Percentiles rank a stretch among this genome's conserved stretches.
phyloP scores from a whole-genome alignment of 2,329 filamentous ascomycete genomes.

The Xylaria sp. region DNA sequence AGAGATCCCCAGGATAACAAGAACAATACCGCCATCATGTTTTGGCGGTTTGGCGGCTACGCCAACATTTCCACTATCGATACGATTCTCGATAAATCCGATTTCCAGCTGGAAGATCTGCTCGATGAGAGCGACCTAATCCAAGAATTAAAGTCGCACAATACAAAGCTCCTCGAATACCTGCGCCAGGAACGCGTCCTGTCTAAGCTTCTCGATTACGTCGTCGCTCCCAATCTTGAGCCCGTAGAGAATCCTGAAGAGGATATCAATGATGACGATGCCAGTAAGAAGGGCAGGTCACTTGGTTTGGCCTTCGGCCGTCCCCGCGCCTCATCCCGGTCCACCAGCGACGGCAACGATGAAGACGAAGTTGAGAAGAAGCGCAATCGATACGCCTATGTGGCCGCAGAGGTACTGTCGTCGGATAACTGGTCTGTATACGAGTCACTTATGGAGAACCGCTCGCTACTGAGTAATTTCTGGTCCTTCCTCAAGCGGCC shows the following conservation, averaged over 20 bases:
- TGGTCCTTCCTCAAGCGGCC: conserved; percentile 84
- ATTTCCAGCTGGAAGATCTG: conserved; percentile 91
- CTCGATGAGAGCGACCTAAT: conserved; percentile 95
- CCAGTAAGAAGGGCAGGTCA: conserved; percentile 36
- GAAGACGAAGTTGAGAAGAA: conserved; percentile 82
- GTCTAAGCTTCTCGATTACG: conserved; percentile 82
- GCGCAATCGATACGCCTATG: conserved; percentile 87
- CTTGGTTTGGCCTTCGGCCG: conserved; percentile 42
- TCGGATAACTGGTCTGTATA: conserved; percentile 97
- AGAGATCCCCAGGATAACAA: neutral
- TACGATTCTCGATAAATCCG: conserved; percentile 91
- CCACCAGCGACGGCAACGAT: conserved; percentile 45
- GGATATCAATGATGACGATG: conserved; percentile 40
- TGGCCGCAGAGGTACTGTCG: conserved; percentile 87
- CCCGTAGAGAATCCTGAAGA: conserved; percentile 49
- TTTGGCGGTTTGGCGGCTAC: conserved; percentile 99
- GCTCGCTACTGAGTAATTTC: conserved; percentile 71
- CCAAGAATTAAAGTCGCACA: conserved; percentile 96
- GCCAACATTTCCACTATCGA: conserved; percentile 96
- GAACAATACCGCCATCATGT: conserved; percentile 64
- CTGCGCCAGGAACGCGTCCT: conserved; percentile 82
- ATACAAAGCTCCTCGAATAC: conserved; percentile 95
- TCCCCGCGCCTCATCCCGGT: conserved; percentile 48
- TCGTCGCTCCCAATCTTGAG: conserved; percentile 71
- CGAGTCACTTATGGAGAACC: conserved; percentile 84